Conservation (phyloP, 1,284 basidiomycete species). For the Trametes versicolor region DNA sequence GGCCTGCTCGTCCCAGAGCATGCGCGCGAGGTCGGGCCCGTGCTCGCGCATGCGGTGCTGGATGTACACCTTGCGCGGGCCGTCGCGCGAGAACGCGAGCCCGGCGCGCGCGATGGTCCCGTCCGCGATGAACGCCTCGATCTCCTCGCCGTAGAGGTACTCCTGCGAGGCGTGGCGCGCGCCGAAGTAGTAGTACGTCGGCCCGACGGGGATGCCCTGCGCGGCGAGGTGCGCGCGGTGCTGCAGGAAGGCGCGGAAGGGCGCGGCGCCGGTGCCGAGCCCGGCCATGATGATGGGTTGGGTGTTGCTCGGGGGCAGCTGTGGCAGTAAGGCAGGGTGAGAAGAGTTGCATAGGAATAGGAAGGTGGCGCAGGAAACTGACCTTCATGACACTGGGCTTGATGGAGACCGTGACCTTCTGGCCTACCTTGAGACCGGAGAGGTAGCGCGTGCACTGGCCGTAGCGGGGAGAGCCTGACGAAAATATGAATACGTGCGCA, state of each 20-base stretch:
- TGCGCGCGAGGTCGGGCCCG: conserved; percentile 76
- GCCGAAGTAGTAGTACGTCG: conserved; percentile 98
- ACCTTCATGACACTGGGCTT: conserved; percentile 99
- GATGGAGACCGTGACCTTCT: conserved; percentile 96
- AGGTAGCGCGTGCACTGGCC: conserved; percentile 99
- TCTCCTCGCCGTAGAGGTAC: conserved; percentile 96
- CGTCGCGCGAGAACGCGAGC: conserved; percentile 97
- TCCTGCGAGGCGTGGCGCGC: conserved; percentile 95
- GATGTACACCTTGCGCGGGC: conserved; percentile 94
- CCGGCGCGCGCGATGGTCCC: conserved; percentile 90
- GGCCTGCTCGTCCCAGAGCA: conserved; percentile 77
- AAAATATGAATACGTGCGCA: conserved; percentile 6
- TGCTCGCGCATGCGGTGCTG: conserved; percentile 98
- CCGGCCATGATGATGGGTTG: conserved; percentile 99
- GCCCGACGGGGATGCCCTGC: conserved; percentile 86
- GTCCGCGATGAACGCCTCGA: conserved; percentile 85
- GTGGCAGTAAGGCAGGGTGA: conserved; percentile 8
- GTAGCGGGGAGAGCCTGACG: conserved; percentile 77
- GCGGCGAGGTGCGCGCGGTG: conserved; percentile 87
- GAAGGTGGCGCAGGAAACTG: too few species aligned
- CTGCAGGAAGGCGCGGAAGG: conserved; percentile 98
- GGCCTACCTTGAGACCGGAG: conserved; percentile 83
- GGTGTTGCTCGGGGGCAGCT: conserved; percentile 85
- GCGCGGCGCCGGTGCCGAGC: conserved; percentile 96
- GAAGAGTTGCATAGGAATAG: too few species aligned